Percentiles rank a stretch among this genome's conserved stretches.
These are phyloP conservation scores for Pyrenula aspistea DNA, from an alignment of 495 filamentous ascomycete genomes.

Conservation along the genomic window DNA sequence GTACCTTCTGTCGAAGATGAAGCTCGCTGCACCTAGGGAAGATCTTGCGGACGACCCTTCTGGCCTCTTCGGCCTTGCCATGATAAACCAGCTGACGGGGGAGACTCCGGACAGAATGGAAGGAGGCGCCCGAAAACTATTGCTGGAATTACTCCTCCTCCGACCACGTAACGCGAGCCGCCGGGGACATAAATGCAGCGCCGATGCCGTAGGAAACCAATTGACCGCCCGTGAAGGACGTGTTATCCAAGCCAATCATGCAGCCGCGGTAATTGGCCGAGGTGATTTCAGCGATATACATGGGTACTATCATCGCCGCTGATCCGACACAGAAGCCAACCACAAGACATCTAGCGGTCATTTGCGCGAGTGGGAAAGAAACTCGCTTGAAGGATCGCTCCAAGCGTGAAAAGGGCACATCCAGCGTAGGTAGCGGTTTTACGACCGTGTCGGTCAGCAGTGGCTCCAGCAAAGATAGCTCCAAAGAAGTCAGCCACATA, in stretches of 20 bases:
- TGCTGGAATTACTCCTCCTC: constrained; percentile 34
- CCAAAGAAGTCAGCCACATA: constrained; percentile 39
- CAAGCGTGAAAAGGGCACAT: constrained; percentile 33
- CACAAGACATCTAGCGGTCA: constrained; percentile 35
- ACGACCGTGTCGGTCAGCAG: constrained; percentile 36
- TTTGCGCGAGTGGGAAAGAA: constrained; percentile 32
- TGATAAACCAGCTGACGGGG: constrained; percentile 38
- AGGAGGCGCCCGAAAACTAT: constrained; percentile 29
- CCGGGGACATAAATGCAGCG: constrained; percentile 32
- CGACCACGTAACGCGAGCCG: constrained; percentile 40
- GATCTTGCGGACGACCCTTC: constrained; percentile 21
- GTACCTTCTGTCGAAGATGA: constrained; percentile 26
- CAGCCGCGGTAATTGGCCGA: constrained; percentile 38
- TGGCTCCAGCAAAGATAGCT: constrained; percentile 32
- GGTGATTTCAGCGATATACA: constrained; percentile 37
- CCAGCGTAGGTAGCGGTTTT: constrained; percentile 34
- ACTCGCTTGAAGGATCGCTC: constrained; percentile 28
- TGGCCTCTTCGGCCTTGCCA: constrained; percentile 26
- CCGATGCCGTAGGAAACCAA: constrained; percentile 37
- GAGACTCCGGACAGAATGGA: constrained; percentile 37
- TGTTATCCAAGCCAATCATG: constrained; percentile 43
- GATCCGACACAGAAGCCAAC: constrained; percentile 41
- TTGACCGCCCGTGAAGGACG: constrained; percentile 41
- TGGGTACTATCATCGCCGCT: constrained; percentile 35
- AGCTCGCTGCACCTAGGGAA: constrained; percentile 22